A percentile compares a stretch with the other conserved stretches of the same genome.
These are phyloP conservation scores for Lactuca saligna DNA, from an alignment of 129 eudicot genomes.

Conservation along the genomic window DNA sequence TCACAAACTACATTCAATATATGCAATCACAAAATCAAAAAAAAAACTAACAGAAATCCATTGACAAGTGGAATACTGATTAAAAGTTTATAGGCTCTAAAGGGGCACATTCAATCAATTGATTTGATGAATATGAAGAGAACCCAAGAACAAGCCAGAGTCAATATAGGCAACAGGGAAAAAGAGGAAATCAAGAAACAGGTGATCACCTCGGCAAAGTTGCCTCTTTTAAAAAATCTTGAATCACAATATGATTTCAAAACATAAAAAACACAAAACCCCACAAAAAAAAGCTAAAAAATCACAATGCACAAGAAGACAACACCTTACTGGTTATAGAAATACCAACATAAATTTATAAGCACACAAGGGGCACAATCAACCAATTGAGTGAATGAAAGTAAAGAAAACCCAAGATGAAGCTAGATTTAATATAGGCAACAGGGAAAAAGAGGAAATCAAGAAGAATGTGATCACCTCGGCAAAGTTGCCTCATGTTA, in stretches of 20 bases:
- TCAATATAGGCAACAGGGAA: slow-evolving; percentile 43
- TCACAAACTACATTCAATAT: not conserved
- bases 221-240: not conserved
- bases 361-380: slow-evolving; percentile 24
- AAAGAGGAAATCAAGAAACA: slow-evolving; percentile 36
- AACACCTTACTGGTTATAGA: too few species aligned
- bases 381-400: slow-evolving; percentile 8
- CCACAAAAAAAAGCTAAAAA: not conserved
- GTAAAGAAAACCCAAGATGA: not conserved
- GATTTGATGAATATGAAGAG: slow-evolving; percentile 8
- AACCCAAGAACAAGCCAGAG: slow-evolving; percentile 18
- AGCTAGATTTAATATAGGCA: slow-evolving; percentile 51
- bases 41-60: not conserved
- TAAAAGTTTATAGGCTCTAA: slow-evolving; percentile 18
- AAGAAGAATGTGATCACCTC: slow-evolving; percentile 47
- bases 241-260: not conserved
- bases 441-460: slow-evolving; percentile 87
- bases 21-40: not conserved
- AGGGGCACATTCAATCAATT: slow-evolving; percentile 15
- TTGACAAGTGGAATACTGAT: not conserved
- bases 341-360: not conserved
- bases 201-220: slow-evolving; percentile 32
- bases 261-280: not conserved
- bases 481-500: slow-evolving; percentile 67
- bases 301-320: too few species aligned